A percentile compares a stretch with the other conserved stretches of the same genome.
phyloP scores from a whole-genome alignment of 371 early-diverging fungal genomes.

The Syncephalastrum racemosum region DNA sequence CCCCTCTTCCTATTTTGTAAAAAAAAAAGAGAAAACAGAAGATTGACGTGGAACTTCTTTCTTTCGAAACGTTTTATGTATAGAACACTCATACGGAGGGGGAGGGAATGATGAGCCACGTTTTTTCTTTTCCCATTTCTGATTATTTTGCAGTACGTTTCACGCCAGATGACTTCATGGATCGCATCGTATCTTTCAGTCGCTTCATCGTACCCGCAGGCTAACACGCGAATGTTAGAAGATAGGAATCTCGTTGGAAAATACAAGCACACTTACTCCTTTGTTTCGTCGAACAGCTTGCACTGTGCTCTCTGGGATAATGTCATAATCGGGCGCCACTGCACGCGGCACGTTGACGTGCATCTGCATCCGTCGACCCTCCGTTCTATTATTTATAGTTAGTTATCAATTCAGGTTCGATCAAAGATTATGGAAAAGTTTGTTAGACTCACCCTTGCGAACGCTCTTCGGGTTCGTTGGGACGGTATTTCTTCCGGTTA shows the following conservation, averaged over 20 bases:
- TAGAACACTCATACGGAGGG: too few species aligned
- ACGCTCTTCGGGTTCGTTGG: conserved; percentile 27
- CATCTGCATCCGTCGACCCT: conserved; percentile 5
- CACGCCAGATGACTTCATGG: conserved; percentile 7
- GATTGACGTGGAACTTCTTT: too few species aligned
- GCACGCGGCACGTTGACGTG: conserved; percentile 47
- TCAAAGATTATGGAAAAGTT: too few species aligned
- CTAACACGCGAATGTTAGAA: background rate
- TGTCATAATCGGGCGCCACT: conserved; percentile 51
- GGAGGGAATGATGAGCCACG: too few species aligned
- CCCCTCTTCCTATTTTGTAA: background rate
- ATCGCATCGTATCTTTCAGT: conserved; percentile 14
- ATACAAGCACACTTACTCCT: conserved; percentile 8
- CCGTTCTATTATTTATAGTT: too few species aligned
- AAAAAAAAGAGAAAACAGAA: background rate
- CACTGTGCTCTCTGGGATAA: conserved; percentile 48
- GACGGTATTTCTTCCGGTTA: conserved; percentile 33
- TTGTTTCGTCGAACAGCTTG: conserved; percentile 29
- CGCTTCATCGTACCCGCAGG: conserved; percentile 10
- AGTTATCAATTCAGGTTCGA: too few species aligned
- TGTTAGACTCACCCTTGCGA: too few species aligned
- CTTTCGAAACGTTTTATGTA: too few species aligned
- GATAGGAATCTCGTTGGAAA: background rate
- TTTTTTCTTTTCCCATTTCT: too few species aligned
- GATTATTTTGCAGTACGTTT: too few species aligned